Evolutionary conservation across 1,139 yeast genomes (phyloP), one percentile per base, ranked within the genome.

Genomic region (Nakaseomyces sp.): DNA sequence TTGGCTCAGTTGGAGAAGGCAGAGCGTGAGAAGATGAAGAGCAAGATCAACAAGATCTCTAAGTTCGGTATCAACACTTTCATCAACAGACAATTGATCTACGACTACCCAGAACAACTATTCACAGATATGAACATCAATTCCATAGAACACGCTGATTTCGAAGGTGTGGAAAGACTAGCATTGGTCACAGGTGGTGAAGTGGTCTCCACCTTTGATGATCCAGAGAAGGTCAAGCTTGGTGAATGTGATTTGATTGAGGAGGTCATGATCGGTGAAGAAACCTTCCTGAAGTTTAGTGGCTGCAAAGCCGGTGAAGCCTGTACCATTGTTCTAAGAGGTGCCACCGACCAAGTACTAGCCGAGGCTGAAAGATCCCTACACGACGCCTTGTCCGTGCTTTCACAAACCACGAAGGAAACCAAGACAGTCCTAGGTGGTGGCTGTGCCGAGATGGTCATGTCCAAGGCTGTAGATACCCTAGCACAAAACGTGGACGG

Each of bases 151-250:
- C 98, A 93, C 61, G 98, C 98, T 17, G 99, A 93, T 66, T 93
- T 93, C 57, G 98, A 87, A 61, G 99, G 98, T 57, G 88, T 91
- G 47, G 98, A 91, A 70, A 81, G 98, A 63, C 75, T 91, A 55
- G 96, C 98, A 4, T 72, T 91, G 41, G 98, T 89, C 20, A 89
- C 97, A 5, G 98, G 98, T 42, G 98, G 96, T 58, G 98, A 91
- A 69, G 97, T 93, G 45, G 96, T 83, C 3, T 89, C 97, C 10
- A 91, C 98, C 1, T 93, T 91, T 65, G 98, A 93, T 62, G 75
- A 81, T 53, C 96, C 98, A 19, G 95, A 84, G 44, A 73, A 75
- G 45, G 95, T 85, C 46, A 82, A 77, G 62, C 70, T 89, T 45
- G 99, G 98, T 43, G 76, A 79, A 61, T 91, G 98, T 73, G 93